Percentiles rank a stretch among this genome's conserved stretches.
Evolutionary conservation across 345 rosid species (phyloP).

Genomic region (Eucalyptus paniculata): DNA sequence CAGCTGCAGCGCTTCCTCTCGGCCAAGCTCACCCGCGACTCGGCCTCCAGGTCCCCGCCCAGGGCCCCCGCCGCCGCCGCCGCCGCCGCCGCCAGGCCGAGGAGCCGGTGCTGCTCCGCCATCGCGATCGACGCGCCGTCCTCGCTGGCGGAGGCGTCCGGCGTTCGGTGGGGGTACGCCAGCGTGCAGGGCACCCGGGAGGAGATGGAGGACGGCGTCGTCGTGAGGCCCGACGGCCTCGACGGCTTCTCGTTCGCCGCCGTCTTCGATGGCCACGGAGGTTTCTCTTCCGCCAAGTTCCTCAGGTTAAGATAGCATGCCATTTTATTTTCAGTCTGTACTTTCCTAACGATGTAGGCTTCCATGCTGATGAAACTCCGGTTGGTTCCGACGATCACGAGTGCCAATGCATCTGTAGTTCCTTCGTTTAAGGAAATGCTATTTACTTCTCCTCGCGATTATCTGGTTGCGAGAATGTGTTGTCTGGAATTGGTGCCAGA

Average conservation of each 20-base stretch:
- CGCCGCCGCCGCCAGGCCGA: conserved; percentile 2
- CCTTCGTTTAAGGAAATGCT: not conserved
- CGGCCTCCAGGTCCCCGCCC: conserved; percentile 1
- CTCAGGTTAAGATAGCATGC: conserved; percentile 29
- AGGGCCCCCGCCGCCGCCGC: not conserved
- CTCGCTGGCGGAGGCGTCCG: conserved; percentile 35
- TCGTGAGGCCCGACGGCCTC: conserved; percentile 58
- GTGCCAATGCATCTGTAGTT: not conserved
- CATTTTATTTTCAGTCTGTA: not conserved
- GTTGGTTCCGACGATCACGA: not conserved
- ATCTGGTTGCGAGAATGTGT: not conserved
- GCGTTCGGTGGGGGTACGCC: conserved; percentile 66
- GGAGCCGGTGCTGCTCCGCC: conserved; percentile 46
- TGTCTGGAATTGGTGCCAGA: not conserved
- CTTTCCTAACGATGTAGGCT: not conserved
- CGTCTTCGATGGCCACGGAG: conserved; percentile 88
- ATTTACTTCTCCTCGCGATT: not conserved
- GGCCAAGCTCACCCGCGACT: conserved; percentile 7
- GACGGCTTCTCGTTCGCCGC: conserved; percentile 86
- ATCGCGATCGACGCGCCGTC: conserved; percentile 82
- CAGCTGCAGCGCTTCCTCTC: conserved; percentile 46
- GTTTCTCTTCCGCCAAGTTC: conserved; percentile 60
- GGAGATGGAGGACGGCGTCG: conserved; percentile 81
- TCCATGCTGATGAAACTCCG: not conserved
- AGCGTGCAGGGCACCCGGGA: conserved; percentile 77